These are phyloP conservation scores for Metschnikowia continentalis DNA, from an alignment of 805 yeast genomes.

Conservation along the genomic window DNA sequence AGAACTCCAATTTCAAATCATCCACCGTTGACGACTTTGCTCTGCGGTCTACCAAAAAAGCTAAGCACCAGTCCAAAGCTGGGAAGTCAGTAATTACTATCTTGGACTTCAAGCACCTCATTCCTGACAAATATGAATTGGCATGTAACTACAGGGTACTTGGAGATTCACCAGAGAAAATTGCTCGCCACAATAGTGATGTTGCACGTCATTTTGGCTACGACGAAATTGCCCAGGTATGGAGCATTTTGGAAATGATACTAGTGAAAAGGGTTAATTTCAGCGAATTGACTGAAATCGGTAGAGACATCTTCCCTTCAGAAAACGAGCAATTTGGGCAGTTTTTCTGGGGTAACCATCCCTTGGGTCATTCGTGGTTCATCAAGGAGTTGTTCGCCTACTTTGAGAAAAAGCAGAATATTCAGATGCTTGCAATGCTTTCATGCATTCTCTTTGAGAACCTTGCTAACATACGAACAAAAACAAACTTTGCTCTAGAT, in stretches of 20 bases:
- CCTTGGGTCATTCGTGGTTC: constrained; percentile 68
- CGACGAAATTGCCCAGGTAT: constrained; percentile 63
- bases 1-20: constrained; percentile 31
- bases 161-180: constrained; percentile 58
- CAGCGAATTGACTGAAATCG: constrained; percentile 9
- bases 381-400: constrained; percentile 56
- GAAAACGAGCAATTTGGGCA: constrained; percentile 15
- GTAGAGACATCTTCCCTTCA: constrained; percentile 4
- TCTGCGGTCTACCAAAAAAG: constrained; percentile 16
- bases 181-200: constrained; percentile 65
- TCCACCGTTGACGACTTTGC: constrained; percentile 38
- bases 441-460: constrained; percentile 64
- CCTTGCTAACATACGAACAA: constrained; percentile 7
- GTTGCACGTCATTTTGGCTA: constrained; percentile 65
- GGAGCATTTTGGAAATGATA: constrained; percentile 58
- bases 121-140: constrained; percentile 71
- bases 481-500: constrained; percentile 18
- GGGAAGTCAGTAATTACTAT: constrained; percentile 55
- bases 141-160: constrained; percentile 63
- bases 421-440: constrained; percentile 89
- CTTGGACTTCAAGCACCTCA: constrained; percentile 60
- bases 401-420: constrained; percentile 60
- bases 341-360: constrained; percentile 78
- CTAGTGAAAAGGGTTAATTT: constrained; percentile 32
- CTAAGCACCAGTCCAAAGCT: constrained; percentile 19